These are phyloP conservation scores for Zostera marina DNA, from an alignment of 116 monocot genomes.

Conservation along the genomic window DNA sequence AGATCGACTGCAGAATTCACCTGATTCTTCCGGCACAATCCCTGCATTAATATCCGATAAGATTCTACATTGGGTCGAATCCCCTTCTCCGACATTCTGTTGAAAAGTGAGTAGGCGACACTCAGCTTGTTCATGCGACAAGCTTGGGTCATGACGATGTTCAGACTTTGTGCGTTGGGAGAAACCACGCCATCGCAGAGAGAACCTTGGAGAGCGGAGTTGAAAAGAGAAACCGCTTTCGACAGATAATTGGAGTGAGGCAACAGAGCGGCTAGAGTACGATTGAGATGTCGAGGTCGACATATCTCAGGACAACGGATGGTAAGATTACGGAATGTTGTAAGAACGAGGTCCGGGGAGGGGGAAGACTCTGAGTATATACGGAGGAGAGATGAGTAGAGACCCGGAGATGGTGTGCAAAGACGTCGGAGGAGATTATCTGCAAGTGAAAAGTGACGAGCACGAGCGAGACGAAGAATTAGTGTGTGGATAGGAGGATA, in stretches of 20 bases:
- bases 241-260: slow-evolving; percentile 36
- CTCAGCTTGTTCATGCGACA: slow-evolving; percentile 24
- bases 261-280: slow-evolving; percentile 42
- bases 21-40: slow-evolving; percentile 64
- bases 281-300: slow-evolving; percentile 24
- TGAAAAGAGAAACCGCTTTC: slow-evolving; percentile 37
- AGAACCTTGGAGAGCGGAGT: slow-evolving; percentile 10
- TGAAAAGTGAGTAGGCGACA: slow-evolving; percentile 60
- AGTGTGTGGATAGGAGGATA: slow-evolving; percentile 32
- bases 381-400: slow-evolving; percentile 25
- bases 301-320: slow-evolving; percentile 6
- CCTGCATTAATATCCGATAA: slow-evolving; percentile 58
- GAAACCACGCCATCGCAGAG: slow-evolving; percentile 10
- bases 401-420: slow-evolving; percentile 13
- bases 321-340: slow-evolving; percentile 18
- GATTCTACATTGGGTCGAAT: slow-evolving; percentile 30
- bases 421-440: slow-evolving; percentile 20
- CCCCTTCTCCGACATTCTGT: slow-evolving; percentile 19
- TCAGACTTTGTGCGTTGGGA: slow-evolving; percentile 32
- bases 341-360: slow-evolving; percentile 13
- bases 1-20: slow-evolving; percentile 39
- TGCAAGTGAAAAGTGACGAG: slow-evolving; percentile 13
- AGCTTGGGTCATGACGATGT: slow-evolving; percentile 41
- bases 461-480: slow-evolving; percentile 34
- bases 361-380: slow-evolving; percentile 4